phyloP scores from a whole-genome alignment of 345 rosid species.

The Raphanus raphanistrum region DNA sequence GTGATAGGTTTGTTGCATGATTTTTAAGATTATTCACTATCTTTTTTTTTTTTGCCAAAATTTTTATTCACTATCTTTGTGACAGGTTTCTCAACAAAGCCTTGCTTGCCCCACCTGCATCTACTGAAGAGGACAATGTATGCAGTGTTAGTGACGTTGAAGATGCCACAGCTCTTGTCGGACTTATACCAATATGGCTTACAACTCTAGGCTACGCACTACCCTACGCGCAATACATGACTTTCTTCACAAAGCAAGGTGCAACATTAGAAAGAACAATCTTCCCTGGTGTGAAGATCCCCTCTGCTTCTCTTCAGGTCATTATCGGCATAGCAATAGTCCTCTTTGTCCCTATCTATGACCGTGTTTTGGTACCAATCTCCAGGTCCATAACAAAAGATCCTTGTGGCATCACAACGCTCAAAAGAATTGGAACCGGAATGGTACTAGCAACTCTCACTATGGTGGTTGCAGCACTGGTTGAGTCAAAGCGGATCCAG shows the following conservation, averaged over 20 bases:
- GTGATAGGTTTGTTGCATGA: no score
- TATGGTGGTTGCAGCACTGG: slow-evolving; percentile 40
- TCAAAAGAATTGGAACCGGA: not conserved
- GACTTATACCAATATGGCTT: slow-evolving; percentile 54
- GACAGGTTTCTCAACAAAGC: not conserved
- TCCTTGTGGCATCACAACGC: slow-evolving; percentile 6
- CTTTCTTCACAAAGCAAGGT: slow-evolving; percentile 63
- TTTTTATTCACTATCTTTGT: not conserved
- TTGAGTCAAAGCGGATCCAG: slow-evolving; percentile 36
- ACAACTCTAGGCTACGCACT: not conserved
- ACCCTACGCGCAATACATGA: not conserved
- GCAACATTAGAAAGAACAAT: slow-evolving; percentile 53
- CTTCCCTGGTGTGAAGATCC: slow-evolving; percentile 9
- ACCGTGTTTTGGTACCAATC: slow-evolving; percentile 45
- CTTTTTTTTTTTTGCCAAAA: no score
- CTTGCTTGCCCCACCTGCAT: not conserved
- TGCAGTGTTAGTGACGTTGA: slow-evolving; percentile 39
- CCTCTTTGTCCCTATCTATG: slow-evolving; percentile 50
- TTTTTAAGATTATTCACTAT: not conserved
- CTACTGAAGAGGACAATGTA: not conserved
- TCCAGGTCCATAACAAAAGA: slow-evolving; percentile 28
- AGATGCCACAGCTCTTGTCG: slow-evolving; percentile 47
- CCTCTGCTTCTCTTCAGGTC: slow-evolving; percentile 46
- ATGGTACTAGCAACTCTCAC: slow-evolving; percentile 4
- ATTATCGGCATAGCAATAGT: slow-evolving; percentile 41